A percentile compares a stretch with the other conserved stretches of the same genome.
These are phyloP conservation scores for Omphalotus guepiniiformis DNA, from an alignment of 768 basidiomycete species.

Conservation along the genomic window DNA sequence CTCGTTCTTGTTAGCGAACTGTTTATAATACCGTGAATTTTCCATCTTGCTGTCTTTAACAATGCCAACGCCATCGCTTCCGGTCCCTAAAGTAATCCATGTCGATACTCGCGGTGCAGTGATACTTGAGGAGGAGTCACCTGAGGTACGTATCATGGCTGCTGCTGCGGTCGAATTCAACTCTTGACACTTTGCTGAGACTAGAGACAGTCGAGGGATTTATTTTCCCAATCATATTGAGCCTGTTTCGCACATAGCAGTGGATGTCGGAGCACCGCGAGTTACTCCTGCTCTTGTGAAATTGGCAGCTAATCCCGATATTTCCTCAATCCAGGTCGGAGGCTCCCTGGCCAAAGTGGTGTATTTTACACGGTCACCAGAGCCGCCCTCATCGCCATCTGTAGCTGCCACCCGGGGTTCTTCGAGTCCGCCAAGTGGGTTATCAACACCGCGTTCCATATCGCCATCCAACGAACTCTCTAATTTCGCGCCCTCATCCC, in stretches of 20 bases:
- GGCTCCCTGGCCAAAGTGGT: constrained; percentile 97
- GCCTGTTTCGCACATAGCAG: constrained; percentile 94
- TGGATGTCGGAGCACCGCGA: constrained; percentile 68
- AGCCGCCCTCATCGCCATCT: constrained; percentile 77
- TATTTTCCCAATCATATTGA: constrained; percentile 98
- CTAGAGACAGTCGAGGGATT: constrained; percentile 91
- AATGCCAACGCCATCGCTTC: constrained; percentile 61
- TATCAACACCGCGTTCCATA: constrained; percentile 41
- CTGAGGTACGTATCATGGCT: constrained; percentile 53
- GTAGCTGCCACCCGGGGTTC: constrained; percentile 57
- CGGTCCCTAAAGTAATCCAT: constrained; percentile 82
- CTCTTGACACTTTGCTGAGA: constrained; percentile 40
- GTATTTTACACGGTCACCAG: constrained; percentile 94
- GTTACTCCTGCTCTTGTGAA: constrained; percentile 5
- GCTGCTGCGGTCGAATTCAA: constrained; percentile 5
- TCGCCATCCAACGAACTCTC: constrained; percentile 35
- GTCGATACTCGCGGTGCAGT: constrained; percentile 94
- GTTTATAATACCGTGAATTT: not conserved
- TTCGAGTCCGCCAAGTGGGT: constrained; percentile 39
- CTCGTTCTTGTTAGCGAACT: not conserved
- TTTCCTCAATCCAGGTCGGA: constrained; percentile 82
- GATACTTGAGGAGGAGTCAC: constrained; percentile 91
- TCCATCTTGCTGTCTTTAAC: not conserved
- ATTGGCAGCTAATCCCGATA: constrained; percentile 12
- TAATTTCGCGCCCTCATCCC: constrained; percentile 22